A percentile compares a stretch with the other conserved stretches of the same genome.
Conservation (phyloP, 1,139 yeast genomes). For the Pneumocystis canis region DNA sequence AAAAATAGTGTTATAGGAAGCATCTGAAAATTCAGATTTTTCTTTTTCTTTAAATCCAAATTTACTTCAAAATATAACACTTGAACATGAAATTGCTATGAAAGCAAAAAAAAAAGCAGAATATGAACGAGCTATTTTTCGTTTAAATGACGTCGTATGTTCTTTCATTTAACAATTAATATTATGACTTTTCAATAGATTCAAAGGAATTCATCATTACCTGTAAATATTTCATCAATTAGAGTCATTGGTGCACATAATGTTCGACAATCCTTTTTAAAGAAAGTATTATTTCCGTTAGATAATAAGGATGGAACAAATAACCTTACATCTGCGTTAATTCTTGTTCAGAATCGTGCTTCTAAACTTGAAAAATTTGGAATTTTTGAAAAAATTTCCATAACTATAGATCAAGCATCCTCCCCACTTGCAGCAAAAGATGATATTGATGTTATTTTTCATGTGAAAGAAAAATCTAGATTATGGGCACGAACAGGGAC, state of each 20-base stretch:
- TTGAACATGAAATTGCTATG: background rate
- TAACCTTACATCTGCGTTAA: slow-evolving; percentile 21
- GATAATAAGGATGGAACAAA: slow-evolving; percentile 12
- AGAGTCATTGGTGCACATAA: slow-evolving; percentile 16
- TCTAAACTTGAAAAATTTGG: slow-evolving; percentile 25
- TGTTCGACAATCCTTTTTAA: slow-evolving; percentile 17
- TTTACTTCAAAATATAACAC: background rate
- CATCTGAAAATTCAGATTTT: background rate
- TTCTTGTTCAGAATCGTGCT: slow-evolving; percentile 22
- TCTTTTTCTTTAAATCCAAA: background rate
- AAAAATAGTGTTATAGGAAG: background rate
- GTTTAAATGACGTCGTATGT: background rate
- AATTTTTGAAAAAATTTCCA: slow-evolving; percentile 33
- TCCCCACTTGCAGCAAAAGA: slow-evolving; percentile 14
- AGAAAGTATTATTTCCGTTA: slow-evolving; percentile 14
- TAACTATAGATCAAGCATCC: slow-evolving; percentile 27
- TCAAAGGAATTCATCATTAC: slow-evolving; percentile 16
- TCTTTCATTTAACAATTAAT: background rate
- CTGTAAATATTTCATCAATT: slow-evolving; percentile 15
- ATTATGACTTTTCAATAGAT: slow-evolving; percentile 7
- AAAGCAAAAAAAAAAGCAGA: background rate
- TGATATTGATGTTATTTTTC: slow-evolving; percentile 39
- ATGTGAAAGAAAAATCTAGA: slow-evolving; percentile 44
- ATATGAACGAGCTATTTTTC: background rate
- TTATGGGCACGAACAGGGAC: slow-evolving; percentile 84